phyloP scores from a whole-genome alignment of 2,329 filamentous ascomycete species.

The Colletotrichum sansevieriae region DNA sequence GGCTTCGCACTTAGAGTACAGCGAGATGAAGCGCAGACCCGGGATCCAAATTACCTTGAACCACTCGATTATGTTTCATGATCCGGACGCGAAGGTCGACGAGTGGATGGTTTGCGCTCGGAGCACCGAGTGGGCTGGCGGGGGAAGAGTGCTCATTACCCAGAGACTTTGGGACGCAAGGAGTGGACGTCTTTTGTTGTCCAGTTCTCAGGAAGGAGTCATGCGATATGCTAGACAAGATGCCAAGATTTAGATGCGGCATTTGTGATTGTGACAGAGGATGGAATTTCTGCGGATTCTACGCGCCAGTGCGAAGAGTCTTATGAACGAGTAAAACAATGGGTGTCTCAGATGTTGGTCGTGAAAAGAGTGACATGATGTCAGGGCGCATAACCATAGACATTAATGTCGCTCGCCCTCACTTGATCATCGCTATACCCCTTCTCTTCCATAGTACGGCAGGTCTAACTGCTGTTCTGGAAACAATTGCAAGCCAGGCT shows the following conservation, averaged over 20 bases:
- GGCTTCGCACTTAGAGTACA: not conserved
- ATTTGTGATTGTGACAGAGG: no score
- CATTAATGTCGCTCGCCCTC: no score
- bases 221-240: conserved; percentile 14
- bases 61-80: conserved; percentile 2
- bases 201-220: not conserved
- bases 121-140: conserved; percentile 7
- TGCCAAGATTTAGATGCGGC: not conserved
- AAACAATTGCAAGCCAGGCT: conserved; percentile 17
- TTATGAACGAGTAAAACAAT: no score
- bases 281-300: no score
- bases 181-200: not conserved
- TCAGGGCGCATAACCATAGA: no score
- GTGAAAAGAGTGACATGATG: no score
- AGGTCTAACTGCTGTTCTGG: not conserved
- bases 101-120: conserved; percentile 6
- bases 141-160: not conserved
- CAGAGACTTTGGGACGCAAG: conserved; percentile 1
- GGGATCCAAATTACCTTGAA: conserved; percentile 9
- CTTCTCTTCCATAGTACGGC: not conserved
- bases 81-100: not conserved
- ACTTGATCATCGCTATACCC: not conserved
- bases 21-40: not conserved
- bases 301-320: no score
- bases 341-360: no score